A percentile compares a stretch with the other conserved stretches of the same genome.
These are phyloP conservation scores for Colletotrichum phormii DNA, from an alignment of 2,329 filamentous ascomycete genomes.

Conservation along the genomic window DNA sequence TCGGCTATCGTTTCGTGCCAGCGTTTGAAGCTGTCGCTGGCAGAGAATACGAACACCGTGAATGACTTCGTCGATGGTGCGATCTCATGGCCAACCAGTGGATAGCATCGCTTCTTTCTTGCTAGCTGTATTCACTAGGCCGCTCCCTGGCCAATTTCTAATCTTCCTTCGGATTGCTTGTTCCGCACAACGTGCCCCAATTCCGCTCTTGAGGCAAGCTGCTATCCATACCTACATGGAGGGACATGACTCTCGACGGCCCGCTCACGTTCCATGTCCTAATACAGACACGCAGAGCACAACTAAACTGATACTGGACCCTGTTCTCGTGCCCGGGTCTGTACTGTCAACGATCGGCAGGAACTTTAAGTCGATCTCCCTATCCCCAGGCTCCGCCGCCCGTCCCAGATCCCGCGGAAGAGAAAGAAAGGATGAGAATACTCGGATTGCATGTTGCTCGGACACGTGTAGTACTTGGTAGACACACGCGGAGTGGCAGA, in stretches of 20 bases:
- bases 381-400: slow-evolving; percentile 3
- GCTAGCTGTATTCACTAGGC: neutral
- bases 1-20: neutral
- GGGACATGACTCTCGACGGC: neutral
- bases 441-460: neutral
- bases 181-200: neutral
- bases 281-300: neutral
- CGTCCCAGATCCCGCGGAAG: neutral
- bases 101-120: neutral
- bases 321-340: neutral
- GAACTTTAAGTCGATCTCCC: slow-evolving; percentile 6
- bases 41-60: no score
- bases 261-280: neutral
- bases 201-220: neutral
- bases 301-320: neutral
- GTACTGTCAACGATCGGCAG: slow-evolving; percentile 17
- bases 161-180: neutral
- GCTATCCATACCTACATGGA: neutral
- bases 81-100: slow-evolving; percentile 7
- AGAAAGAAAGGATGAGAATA: neutral
- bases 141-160: neutral
- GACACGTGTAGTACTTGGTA: neutral
- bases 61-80: neutral
- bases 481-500: neutral
- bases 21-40: neutral